Conservation (phyloP, 306 rosid genomes). For the Ceratonia siliqua region DNA sequence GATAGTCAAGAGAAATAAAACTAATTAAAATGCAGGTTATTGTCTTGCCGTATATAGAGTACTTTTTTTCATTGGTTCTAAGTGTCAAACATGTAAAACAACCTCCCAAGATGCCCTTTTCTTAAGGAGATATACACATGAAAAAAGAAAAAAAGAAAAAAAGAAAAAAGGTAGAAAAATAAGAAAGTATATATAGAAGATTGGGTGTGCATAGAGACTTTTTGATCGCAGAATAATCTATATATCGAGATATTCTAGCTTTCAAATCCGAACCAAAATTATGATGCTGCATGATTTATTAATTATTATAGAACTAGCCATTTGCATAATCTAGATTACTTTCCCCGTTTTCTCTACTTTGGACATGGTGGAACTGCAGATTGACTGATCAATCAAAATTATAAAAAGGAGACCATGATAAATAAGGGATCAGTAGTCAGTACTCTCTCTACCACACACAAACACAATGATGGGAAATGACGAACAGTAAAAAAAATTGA, state of each 20-base stretch:
- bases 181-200: neutral
- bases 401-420: no score
- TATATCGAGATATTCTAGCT: neutral
- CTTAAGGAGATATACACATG: neutral
- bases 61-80: neutral
- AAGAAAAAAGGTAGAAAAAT: neutral
- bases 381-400: no score
- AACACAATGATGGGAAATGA: no score
- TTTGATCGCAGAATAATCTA: neutral
- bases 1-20: neutral
- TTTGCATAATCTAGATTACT: neutral
- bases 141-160: neutral
- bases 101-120: neutral
- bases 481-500: no score
- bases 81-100: neutral
- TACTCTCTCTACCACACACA: no score
- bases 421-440: no score
- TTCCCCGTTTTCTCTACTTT: neutral
- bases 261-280: neutral
- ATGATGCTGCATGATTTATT: neutral
- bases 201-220: neutral
- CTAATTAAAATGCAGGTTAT: neutral
- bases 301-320: neutral
- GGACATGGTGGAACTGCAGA: neutral
- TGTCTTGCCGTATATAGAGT: neutral